Evolutionary conservation across 257 asterid genomes (phyloP).

Genomic region (Petrea volubilis): DNA sequence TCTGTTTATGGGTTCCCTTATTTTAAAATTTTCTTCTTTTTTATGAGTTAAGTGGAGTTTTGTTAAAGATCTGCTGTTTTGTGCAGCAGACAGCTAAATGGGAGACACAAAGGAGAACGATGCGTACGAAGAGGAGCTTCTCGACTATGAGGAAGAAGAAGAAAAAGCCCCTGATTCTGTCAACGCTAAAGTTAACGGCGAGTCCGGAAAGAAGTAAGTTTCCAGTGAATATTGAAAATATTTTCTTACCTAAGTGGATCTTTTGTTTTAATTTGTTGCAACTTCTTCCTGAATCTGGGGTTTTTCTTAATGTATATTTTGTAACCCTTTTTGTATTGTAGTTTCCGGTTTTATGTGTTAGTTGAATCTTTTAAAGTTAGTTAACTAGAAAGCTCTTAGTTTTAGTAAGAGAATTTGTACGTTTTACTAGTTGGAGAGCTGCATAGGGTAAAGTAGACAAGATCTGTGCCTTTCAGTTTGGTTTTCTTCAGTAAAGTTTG

Average conservation of each 20-base stretch:
- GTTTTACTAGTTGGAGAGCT: background rate
- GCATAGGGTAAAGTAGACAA: background rate
- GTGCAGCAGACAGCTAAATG: slow-evolving; percentile 46
- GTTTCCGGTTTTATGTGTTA: background rate
- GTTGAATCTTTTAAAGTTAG: background rate
- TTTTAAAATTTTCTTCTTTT: background rate
- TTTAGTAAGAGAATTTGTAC: background rate
- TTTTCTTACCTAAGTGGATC: background rate
- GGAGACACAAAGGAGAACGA: slow-evolving; percentile 81
- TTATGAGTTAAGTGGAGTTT: background rate
- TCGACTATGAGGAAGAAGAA: slow-evolving; percentile 95
- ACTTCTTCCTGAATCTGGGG: background rate
- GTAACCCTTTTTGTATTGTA: background rate
- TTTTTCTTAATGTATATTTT: background rate
- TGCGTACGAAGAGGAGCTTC: slow-evolving; percentile 88
- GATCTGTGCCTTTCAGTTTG: background rate
- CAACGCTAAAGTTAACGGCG: slow-evolving; percentile 74
- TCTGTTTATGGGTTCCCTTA: too few relatives aligned
- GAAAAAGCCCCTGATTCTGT: slow-evolving; percentile 69
- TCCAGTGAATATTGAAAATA: background rate
- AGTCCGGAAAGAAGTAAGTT: slow-evolving; percentile 76
- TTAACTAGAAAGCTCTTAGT: background rate
- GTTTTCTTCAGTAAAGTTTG: background rate
- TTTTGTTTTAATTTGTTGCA: background rate
- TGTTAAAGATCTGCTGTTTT: slow-evolving; percentile 27